Base-by-base conservation (phyloP, 352 stramenopile genomes). In the Pythium myriotylum region DNA sequence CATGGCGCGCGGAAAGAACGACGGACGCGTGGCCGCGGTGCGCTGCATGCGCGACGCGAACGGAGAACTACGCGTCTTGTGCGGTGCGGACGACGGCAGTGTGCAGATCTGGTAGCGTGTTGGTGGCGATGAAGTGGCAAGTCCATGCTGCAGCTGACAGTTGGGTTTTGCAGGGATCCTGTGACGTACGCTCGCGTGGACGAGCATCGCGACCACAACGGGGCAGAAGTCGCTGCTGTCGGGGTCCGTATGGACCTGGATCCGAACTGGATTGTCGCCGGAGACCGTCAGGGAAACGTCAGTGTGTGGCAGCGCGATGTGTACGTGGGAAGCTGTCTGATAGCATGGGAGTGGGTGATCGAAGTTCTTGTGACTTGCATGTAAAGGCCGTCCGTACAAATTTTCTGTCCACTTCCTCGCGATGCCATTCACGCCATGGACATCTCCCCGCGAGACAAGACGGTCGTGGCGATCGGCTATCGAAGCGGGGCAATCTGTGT, bases 191-290 rank as follows among this genome's bases (percentile, higher is more conserved):
- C 54, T 35, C 57, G 87, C 51, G 72, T 91, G 4, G 79, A 85
- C 42, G 80, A 91, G 55, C 82, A 93, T 45, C 68, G 68, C 26
- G 89, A 89, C 55, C 84, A 93, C 66, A 74, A 84, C 60, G 76
- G 67, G 32, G 66, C 55, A 1, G 77, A 89, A 40, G 67, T 92
- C 50, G 85, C 72, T 45, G 82, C 84, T 0, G 40, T 88, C 7
- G 60, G 70, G 10, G 24, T 88, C 42, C 12, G 33, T 22, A 14
- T 42, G 46, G 24, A 47, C 63, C 20, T 62, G 37, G 77, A 87
- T 26, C 48, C 70, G 13, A 70, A 77, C 40, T 68, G 84, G 41
- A 63, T 93, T 17, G 66, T 91, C 19, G 73, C 74, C 2, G 81
- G 81, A 51, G 84, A 93, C 64, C 74, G 77, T 13, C 73, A 88